phyloP scores from a whole-genome alignment of 2,329 filamentous ascomycete genomes.

The Colletotrichum sojae region DNA sequence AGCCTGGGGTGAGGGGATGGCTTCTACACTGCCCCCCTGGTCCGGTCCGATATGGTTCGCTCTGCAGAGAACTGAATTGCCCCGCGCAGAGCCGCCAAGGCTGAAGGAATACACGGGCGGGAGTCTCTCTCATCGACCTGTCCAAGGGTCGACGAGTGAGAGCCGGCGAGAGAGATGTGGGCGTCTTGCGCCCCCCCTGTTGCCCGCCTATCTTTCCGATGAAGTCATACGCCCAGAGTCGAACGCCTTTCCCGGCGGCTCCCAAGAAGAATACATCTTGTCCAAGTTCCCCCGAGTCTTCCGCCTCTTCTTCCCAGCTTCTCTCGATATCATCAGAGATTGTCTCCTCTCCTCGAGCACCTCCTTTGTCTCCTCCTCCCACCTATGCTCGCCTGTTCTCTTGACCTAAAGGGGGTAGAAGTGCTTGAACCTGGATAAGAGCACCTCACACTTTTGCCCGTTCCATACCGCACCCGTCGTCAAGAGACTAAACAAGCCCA shows the following conservation, averaged over 20 bases:
- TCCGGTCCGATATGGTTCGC: too few relatives aligned
- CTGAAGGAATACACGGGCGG: conserved; percentile 29
- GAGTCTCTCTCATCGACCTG: conserved; percentile 6
- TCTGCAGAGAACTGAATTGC: neutral
- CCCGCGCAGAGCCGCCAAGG: conserved; percentile 42
- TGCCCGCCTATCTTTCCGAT: conserved; percentile 31
- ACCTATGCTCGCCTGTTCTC: conserved; percentile 37
- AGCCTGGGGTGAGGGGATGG: conserved; percentile 1
- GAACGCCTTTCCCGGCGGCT: neutral
- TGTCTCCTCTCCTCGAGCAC: conserved; percentile 3
- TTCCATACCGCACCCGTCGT: conserved; percentile 22
- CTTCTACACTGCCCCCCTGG: neutral
- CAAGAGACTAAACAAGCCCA: neutral
- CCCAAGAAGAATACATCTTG: conserved; percentile 36
- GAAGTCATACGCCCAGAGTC: conserved; percentile 42
- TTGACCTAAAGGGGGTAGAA: conserved; percentile 39
- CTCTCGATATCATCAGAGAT: conserved; percentile 29
- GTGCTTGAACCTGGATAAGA: conserved; percentile 41
- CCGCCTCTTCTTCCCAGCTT: conserved; percentile 22
- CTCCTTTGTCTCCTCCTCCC: conserved; percentile 13
- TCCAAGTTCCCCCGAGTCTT: conserved; percentile 29
- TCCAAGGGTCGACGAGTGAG: neutral
- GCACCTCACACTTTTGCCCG: conserved; percentile 39
- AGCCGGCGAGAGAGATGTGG: conserved; percentile 7
- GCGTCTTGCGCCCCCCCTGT: conserved; percentile 2